Percentiles rank a stretch among this genome's conserved stretches.
Conservation (phyloP, 148 eudicot species). For the Chenopodium quinoa region DNA sequence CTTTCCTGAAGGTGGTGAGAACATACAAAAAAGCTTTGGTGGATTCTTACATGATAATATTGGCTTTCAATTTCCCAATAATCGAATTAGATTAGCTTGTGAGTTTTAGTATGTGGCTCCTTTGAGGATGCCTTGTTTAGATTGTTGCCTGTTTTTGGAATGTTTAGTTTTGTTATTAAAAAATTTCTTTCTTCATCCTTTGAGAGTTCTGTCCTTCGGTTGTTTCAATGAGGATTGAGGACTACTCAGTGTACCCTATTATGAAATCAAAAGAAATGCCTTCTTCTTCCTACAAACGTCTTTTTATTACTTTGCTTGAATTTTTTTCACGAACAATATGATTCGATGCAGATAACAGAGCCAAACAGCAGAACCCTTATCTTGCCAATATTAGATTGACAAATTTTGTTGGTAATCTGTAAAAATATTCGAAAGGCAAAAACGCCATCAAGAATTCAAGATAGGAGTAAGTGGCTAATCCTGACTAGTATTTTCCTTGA, state of each 20-base stretch:
- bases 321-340: too few relatives aligned
- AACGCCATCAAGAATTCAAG: too few relatives aligned
- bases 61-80: slow-evolving; percentile 25
- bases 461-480: too few relatives aligned
- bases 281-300: slow-evolving; percentile 2
- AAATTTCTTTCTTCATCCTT: not conserved
- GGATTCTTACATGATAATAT: slow-evolving; percentile 28
- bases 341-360: too few relatives aligned
- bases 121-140: slow-evolving; percentile 21
- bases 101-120: slow-evolving; percentile 14
- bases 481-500: too few relatives aligned
- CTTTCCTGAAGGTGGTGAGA: not conserved
- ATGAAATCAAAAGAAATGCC: slow-evolving; percentile 8
- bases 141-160: slow-evolving; percentile 16
- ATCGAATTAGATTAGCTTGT: slow-evolving; percentile 28
- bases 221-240: not conserved
- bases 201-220: slow-evolving; percentile 20
- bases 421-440: too few relatives aligned
- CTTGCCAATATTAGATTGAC: too few relatives aligned
- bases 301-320: not conserved
- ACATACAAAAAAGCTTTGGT: not conserved
- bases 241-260: slow-evolving; percentile 25
- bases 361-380: too few relatives aligned
- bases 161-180: not conserved
- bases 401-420: too few relatives aligned